These are phyloP conservation scores for Diaporthe sp. DNA, from an alignment of 2,329 filamentous ascomycete species.

Conservation along the genomic window DNA sequence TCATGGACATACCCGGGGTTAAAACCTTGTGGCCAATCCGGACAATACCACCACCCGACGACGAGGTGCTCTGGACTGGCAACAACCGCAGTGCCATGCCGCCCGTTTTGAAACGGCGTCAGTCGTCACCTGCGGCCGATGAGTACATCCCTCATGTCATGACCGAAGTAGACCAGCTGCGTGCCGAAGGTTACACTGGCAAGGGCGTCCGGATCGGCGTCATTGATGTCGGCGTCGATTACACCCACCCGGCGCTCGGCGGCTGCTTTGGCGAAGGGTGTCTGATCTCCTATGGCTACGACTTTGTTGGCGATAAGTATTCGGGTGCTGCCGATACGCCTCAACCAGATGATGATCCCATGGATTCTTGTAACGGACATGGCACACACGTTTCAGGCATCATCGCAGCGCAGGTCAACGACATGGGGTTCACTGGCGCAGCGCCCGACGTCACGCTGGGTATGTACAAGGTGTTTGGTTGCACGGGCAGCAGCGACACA, in stretches of 20 bases:
- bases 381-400: not conserved
- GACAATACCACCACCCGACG: not conserved
- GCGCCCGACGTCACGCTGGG: not conserved
- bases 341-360: not conserved
- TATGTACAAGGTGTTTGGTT: slow-evolving; percentile 6
- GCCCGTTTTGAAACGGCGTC: slow-evolving; percentile 1
- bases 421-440: not conserved
- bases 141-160: slow-evolving; percentile 3
- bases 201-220: slow-evolving; percentile 1
- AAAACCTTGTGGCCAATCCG: slow-evolving; percentile 1
- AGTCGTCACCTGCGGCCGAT: not conserved
- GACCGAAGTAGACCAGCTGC: not conserved
- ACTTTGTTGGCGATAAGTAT: slow-evolving; percentile 1
- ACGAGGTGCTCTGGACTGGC: slow-evolving; percentile 22
- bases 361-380: not conserved
- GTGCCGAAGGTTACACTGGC: slow-evolving; percentile 4
- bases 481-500: not conserved
- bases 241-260: slow-evolving; percentile 54
- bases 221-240: slow-evolving; percentile 54
- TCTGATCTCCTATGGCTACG: slow-evolving; percentile 3
- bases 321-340: not conserved
- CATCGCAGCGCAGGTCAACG: not conserved
- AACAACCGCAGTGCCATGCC: not conserved
- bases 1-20: not conserved
- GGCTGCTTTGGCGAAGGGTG: slow-evolving; percentile 51